Base-by-base conservation (phyloP, 2,329 filamentous ascomycete genomes). In the Epichloe scottii region DNA sequence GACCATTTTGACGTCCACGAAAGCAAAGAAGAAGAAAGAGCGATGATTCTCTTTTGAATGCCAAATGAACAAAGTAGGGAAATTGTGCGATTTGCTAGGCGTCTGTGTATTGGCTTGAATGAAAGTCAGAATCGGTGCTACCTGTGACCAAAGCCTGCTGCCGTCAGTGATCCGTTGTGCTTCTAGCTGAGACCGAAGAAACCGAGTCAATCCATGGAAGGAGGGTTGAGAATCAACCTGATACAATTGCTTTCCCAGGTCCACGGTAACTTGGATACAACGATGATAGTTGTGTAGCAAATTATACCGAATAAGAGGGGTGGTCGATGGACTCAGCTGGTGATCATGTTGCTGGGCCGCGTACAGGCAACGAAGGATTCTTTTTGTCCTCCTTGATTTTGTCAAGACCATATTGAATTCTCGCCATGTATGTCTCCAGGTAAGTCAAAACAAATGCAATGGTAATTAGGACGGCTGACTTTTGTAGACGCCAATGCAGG, bases 21-120 rank as follows among this genome's bases (percentile, higher is more conserved):
- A 69, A 54, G 65, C 68, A 55, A 72, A 71, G 53, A 73, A 57
- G 57, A 63, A 62, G 62, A 69, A 70, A 26, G 66, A 65, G 37
- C 67, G 66, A 57, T 66, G 63, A 33, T 56, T 64, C 21, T 60
- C 57, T 40, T 57, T 54, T 26, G 60, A 65, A 51, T 68, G 62
- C 63, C 66, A 71, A 54, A 62, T 58, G 54, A 74, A 71, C 43
- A 71, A 56, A 17, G 66, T 71, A 6, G 69, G 69, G 55, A 63
- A 66, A 3, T 57, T 58, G 47, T 55, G 58, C 42, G 43, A 49
- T 49, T 45, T 54, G 48, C 55, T 51, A 51, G 50, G 52, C 43
- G 46, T 52, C 23, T 53, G 50, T 43, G 58, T 56, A 44, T 57
- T 59, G 57, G 53, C 59, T 56, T 58, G 58, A 60, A 66, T 59